phyloP scores from a whole-genome alignment of 108 stramenopile species.

The Craspedostauros australis region DNA sequence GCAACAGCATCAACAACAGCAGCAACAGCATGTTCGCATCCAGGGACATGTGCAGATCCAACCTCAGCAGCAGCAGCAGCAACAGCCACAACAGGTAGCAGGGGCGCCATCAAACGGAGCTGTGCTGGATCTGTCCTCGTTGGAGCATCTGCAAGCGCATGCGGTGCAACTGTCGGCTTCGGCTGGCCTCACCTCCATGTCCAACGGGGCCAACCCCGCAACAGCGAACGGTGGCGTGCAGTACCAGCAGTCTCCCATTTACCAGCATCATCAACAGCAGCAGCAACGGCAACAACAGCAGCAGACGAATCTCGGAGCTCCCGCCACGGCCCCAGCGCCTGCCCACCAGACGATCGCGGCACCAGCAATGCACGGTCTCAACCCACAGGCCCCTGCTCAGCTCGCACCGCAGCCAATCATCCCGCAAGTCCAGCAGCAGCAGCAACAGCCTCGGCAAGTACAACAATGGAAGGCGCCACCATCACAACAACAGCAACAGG shows the following conservation, averaged over 20 bases:
- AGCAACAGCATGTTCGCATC: too few relatives aligned
- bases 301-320: neutral
- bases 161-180: slow-evolving; percentile 6
- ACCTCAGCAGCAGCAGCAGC: too few relatives aligned
- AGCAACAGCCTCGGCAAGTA: too few relatives aligned
- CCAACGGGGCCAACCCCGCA: too few relatives aligned
- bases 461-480: too few relatives aligned
- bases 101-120: too few relatives aligned
- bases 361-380: neutral
- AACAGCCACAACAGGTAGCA: too few relatives aligned
- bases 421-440: slow-evolving; percentile 8
- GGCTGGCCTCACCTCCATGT: slow-evolving; percentile 3
- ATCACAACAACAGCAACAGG: slow-evolving; percentile 8
- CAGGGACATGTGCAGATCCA: too few relatives aligned
- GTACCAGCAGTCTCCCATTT: too few relatives aligned
- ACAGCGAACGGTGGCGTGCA: too few relatives aligned
- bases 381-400: neutral
- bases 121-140: slow-evolving; percentile 8
- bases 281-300: neutral
- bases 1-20: too few relatives aligned
- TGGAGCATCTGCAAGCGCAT: slow-evolving; percentile 13
- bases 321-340: neutral
- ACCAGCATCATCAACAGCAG: slow-evolving; percentile 1
- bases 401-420: neutral
- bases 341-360: neutral